Conservation (phyloP, 2,329 filamentous ascomycete species). For the Pyricularia pennisetigena region DNA sequence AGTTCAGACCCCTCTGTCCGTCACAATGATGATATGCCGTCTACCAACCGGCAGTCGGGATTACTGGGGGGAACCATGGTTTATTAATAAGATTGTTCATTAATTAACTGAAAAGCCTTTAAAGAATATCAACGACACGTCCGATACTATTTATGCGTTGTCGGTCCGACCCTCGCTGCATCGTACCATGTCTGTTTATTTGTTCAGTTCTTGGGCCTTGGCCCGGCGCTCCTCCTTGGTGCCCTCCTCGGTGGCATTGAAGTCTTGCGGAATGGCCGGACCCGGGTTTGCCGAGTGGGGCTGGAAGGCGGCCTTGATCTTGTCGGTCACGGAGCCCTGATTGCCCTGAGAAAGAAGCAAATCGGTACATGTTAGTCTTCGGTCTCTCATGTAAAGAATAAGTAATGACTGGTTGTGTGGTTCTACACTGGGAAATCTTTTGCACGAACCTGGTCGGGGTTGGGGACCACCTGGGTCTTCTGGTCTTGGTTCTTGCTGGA, state of each 20-base stretch:
- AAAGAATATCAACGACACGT: not conserved
- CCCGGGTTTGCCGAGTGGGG: conserved; percentile 47
- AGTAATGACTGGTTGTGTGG: not conserved
- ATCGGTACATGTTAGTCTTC: not conserved
- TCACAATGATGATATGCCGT: not conserved
- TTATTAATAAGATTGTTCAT: not conserved
- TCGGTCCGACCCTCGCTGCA: not conserved
- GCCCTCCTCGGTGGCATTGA: conserved; percentile 45
- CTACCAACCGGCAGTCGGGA: not conserved
- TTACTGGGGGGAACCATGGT: not conserved
- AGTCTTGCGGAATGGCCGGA: conserved; percentile 43
- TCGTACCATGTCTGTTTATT: conserved; percentile 20
- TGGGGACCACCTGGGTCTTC: conserved; percentile 16
- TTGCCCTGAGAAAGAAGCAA: conserved; percentile 13
- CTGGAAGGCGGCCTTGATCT: conserved; percentile 35
- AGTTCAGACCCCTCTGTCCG: not conserved
- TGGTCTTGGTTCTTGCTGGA: conserved; percentile 14
- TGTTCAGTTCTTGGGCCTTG: conserved; percentile 57
- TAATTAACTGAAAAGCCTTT: not conserved
- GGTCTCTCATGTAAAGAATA: not conserved
- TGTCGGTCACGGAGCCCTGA: conserved; percentile 24
- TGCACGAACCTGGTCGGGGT: conserved; percentile 2
- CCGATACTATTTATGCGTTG: not conserved
- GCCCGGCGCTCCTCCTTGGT: conserved; percentile 59
- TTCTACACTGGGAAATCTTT: not conserved